A percentile compares a stretch with the other conserved stretches of the same genome.
Evolutionary conservation across 176 grass and related monocot genomes (phyloP).

Genomic region (Oryza punctata): DNA sequence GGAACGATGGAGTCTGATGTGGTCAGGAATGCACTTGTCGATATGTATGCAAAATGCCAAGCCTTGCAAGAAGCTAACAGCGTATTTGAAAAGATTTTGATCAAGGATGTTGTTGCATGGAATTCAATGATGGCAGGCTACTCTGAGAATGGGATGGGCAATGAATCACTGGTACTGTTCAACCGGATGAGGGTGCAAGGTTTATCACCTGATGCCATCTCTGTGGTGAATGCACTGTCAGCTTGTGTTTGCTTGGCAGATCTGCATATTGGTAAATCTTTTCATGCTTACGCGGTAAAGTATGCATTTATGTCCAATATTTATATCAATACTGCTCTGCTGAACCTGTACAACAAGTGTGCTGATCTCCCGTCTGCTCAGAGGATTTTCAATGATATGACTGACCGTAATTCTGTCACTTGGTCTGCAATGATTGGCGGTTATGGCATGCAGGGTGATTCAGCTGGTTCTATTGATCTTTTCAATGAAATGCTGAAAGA

Average conservation of each 20-base stretch:
- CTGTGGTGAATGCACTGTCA: slow-evolving; percentile 59
- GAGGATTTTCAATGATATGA: slow-evolving; percentile 58
- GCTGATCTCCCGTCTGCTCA: slow-evolving; percentile 57
- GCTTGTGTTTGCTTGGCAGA: slow-evolving; percentile 56
- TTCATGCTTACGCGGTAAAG: slow-evolving; percentile 62
- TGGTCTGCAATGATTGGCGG: slow-evolving; percentile 78
- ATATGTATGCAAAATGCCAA: slow-evolving; percentile 69
- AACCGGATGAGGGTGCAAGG: slow-evolving; percentile 53
- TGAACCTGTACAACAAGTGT: slow-evolving; percentile 75
- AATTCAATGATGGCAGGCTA: slow-evolving; percentile 66
- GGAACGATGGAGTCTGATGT: slow-evolving; percentile 29
- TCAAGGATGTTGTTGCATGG: slow-evolving; percentile 67
- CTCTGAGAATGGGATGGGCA: slow-evolving; percentile 53
- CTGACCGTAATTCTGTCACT: slow-evolving; percentile 54
- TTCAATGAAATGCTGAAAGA: slow-evolving; percentile 67
- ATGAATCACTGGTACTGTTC: slow-evolving; percentile 54
- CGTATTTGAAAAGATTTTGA: slow-evolving; percentile 42
- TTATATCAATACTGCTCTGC: slow-evolving; percentile 62
- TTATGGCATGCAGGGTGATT: slow-evolving; percentile 75
- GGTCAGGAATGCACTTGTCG: slow-evolving; percentile 59
- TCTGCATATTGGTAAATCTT: slow-evolving; percentile 49
- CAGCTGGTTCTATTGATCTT: slow-evolving; percentile 52
- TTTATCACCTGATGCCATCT: slow-evolving; percentile 58
- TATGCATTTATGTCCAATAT: slow-evolving; percentile 50
- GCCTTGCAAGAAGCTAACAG: slow-evolving; percentile 44